Percentiles rank a stretch among this genome's conserved stretches.
Conservation (phyloP, 495 filamentous ascomycete species). For the Apiosordaria backusii region DNA sequence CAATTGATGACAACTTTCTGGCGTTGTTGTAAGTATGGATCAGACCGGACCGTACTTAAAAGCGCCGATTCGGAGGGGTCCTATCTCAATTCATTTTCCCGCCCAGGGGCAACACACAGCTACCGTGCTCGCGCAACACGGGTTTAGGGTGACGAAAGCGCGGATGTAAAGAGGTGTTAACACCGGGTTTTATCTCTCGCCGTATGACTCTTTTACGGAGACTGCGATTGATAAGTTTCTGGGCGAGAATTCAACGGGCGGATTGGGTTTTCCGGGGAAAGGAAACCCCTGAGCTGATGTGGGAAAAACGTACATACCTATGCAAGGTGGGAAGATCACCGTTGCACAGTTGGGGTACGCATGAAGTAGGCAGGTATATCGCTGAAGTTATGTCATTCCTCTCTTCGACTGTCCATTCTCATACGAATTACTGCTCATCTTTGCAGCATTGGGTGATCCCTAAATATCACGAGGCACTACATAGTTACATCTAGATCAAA, state of each 20-base stretch:
- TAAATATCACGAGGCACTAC: background rate
- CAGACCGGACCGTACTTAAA: conserved; percentile 12
- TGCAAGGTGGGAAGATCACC: background rate
- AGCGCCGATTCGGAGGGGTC: conserved; percentile 5
- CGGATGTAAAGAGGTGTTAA: background rate
- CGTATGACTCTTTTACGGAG: background rate
- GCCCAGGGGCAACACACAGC: background rate
- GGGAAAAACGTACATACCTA: background rate
- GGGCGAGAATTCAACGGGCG: conserved; percentile 2
- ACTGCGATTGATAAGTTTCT: background rate
- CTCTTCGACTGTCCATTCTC: background rate
- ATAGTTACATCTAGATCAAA: too few species aligned
- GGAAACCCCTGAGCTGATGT: background rate
- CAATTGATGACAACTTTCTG: background rate
- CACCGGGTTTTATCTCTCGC: background rate
- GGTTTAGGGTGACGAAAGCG: conserved; percentile 2
- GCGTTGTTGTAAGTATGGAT: background rate
- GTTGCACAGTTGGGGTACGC: background rate
- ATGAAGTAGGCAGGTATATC: background rate
- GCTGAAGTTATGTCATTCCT: background rate
- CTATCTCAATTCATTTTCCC: conserved; percentile 11
- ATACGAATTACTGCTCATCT: background rate
- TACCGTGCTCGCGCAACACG: conserved; percentile 2
- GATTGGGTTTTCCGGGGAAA: background rate
- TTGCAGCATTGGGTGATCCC: background rate